Conservation (phyloP, 495 filamentous ascomycete genomes). For the Daldinia childiae region DNA sequence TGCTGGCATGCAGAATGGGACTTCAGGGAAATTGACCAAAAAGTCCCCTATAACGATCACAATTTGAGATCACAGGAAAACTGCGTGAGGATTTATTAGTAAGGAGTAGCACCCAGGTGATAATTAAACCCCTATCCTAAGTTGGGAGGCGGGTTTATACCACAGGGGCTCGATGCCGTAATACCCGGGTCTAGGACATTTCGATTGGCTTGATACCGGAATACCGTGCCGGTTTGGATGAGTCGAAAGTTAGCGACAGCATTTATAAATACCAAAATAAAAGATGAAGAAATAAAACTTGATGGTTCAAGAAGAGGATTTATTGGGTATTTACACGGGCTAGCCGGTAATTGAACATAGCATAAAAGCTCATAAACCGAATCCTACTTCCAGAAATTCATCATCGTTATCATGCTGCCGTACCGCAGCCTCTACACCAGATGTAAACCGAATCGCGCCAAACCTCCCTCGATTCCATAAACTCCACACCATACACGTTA, state of each 20-base stretch:
- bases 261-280: not conserved
- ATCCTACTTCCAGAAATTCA: not conserved
- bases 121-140: not conserved
- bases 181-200: no score
- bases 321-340: not conserved
- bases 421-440: not conserved
- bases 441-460: not conserved
- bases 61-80: slow-evolving; percentile 48
- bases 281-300: not conserved
- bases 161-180: no score
- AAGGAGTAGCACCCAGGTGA: not conserved
- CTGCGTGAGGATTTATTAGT: not conserved
- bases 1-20: slow-evolving; percentile 75
- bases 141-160: not conserved
- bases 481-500: slow-evolving; percentile 9
- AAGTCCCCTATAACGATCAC: slow-evolving; percentile 56
- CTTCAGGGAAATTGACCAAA: slow-evolving; percentile 71
- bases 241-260: not conserved
- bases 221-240: not conserved
- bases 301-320: not conserved
- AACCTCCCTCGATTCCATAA: not conserved
- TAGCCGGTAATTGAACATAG: not conserved
- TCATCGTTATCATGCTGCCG: slow-evolving; percentile 17
- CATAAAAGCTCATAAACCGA: not conserved
- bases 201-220: no score